Base-by-base conservation (phyloP, 1,284 basidiomycete genomes). In the Ustilago vetiveriae region DNA sequence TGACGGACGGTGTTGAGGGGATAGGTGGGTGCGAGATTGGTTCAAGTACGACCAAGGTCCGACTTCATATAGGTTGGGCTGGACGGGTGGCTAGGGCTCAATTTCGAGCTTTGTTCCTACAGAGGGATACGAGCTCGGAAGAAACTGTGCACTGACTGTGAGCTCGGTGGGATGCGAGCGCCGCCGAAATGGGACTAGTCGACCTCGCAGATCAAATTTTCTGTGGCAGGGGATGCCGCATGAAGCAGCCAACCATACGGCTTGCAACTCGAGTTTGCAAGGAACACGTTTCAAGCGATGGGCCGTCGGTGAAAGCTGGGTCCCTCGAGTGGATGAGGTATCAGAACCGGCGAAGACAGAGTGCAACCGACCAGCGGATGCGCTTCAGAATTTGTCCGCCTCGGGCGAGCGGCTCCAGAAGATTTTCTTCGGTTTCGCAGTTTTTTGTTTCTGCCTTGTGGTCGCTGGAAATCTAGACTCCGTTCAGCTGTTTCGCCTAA, bases 241-340 rank as follows among this genome's bases (percentile, higher is more conserved):
- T 23, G 16, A 24, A 41, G 29, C 14, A 22, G 33, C 52, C 52
- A 63, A 63, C 59, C 59, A 63, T 7, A 17, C 23, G 43, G 42
- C 27, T 42, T 26, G 38, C 50, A 19, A 55, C 29, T 36, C 47
- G n/a, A n/a, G n/a, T n/a, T n/a, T n/a, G n/a, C n/a, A n/a, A 27
- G 22, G 59, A 63, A 45, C 59, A 63, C 59, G 59, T 63, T 63
- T 46, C 48, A 24, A 50, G 38, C 32, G 43, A 45, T 45, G 35
- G 43, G 43, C 30, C 42, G 30, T 32, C 19, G 29, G 2, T 17
- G 21, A 45, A 45, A 45, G 43, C 43, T 45, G 43, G 32, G 43
- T 45, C 29, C 42, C 30, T 23, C 30, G n/a, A n/a, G n/a, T n/a
- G n/a, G n/a, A n/a, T n/a, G n/a, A n/a, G n/a, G n/a, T n/a, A n/a